phyloP scores from a whole-genome alignment of 805 yeast genomes.

The Candida taoyuanica region DNA sequence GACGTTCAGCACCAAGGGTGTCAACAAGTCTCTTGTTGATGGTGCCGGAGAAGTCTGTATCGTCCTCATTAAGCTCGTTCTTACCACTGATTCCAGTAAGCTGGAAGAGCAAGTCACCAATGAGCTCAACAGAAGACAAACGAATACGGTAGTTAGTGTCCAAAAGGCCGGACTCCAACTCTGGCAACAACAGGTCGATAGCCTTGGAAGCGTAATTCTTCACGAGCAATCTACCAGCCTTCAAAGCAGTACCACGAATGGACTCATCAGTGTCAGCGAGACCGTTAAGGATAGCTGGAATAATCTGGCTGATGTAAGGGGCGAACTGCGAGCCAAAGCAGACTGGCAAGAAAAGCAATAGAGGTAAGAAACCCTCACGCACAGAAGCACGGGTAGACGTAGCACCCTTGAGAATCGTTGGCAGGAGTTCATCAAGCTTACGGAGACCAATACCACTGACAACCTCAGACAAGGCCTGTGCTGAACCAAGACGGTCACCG shows the following conservation, averaged over 20 bases:
- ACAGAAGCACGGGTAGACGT: constrained; percentile 60
- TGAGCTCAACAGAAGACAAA: constrained; percentile 87
- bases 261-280: constrained; percentile 86
- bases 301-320: constrained; percentile 78
- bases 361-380: constrained; percentile 90
- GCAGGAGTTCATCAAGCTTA: constrained; percentile 85
- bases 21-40: constrained; percentile 64
- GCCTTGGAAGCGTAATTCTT: constrained; percentile 89
- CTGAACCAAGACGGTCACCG: constrained; percentile 95
- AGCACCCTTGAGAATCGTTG: constrained; percentile 70
- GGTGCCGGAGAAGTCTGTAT: constrained; percentile 41
- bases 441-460: constrained; percentile 84
- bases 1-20: constrained; percentile 79
- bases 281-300: constrained; percentile 90
- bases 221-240: constrained; percentile 90
- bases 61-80: constrained; percentile 60
- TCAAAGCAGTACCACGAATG: constrained; percentile 82
- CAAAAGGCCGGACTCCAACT: constrained; percentile 83
- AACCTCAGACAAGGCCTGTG: constrained; percentile 94
- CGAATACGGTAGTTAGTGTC: constrained; percentile 83
- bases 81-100: constrained; percentile 85
- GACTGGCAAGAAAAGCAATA: constrained; percentile 84
- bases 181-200: constrained; percentile 89
- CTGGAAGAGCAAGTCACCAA: constrained; percentile 93
- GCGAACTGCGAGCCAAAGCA: constrained; percentile 90